phyloP scores from a whole-genome alignment of 2,329 filamentous ascomycete species.

The Leptographium lundbergii region DNA sequence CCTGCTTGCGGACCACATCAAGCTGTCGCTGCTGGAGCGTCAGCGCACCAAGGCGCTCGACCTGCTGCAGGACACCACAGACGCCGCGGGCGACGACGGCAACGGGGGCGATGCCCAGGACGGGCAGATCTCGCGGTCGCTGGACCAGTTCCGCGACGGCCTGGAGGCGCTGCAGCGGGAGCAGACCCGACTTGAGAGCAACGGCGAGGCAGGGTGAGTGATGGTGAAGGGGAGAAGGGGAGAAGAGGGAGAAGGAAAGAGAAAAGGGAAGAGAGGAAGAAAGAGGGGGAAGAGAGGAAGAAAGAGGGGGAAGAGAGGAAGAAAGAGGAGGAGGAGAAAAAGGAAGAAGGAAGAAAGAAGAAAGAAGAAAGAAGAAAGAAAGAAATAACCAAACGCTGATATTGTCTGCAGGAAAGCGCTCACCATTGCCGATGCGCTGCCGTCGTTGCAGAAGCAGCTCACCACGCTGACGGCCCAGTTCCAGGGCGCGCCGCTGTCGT shows the following conservation, averaged over 20 bases:
- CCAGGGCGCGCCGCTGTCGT: slow-evolving; percentile 45
- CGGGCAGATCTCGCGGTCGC: slow-evolving; percentile 74
- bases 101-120: slow-evolving; percentile 55
- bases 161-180: slow-evolving; percentile 57
- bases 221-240: not conserved
- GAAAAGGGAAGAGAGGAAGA: not conserved
- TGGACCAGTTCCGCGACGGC: slow-evolving; percentile 76
- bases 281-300: not conserved
- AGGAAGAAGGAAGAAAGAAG: not conserved
- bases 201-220: slow-evolving; percentile 47
- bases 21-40: slow-evolving; percentile 84
- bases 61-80: slow-evolving; percentile 42
- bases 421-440: slow-evolving; percentile 49
- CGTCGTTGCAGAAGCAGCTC: slow-evolving; percentile 60
- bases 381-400: not conserved
- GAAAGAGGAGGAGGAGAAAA: not conserved
- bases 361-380: not conserved
- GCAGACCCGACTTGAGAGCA: slow-evolving; percentile 48
- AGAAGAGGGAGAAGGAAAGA: not conserved
- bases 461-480: slow-evolving; percentile 70
- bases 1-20: slow-evolving; percentile 91
- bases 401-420: slow-evolving; percentile 28
- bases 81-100: not conserved
- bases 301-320: not conserved
- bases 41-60: slow-evolving; percentile 74